Evolutionary conservation across 129 eudicot genomes (phyloP), one percentile per base, ranked within the genome.

Genomic region (Pulicaria dysenterica): DNA sequence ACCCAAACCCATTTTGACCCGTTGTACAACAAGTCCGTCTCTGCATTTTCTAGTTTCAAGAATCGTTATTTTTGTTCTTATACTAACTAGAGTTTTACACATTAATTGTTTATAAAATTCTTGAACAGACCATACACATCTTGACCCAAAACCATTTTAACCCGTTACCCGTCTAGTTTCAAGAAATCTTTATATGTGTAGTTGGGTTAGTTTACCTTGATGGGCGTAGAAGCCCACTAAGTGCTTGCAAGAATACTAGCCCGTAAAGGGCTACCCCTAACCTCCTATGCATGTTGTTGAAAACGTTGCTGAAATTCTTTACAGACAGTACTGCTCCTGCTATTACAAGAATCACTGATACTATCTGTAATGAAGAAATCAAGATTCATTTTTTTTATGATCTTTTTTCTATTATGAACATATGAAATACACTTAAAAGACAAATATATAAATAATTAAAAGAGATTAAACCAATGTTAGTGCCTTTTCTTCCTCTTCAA

Each of bases 221-320:
- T 17, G 98, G 96, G 63, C 98, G 88, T 7, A 78, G 24, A 71
- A 85, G 81, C 44, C 99, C 99, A 36, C 64, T 64, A 46, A 88
- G 36, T 2, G 89, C 86, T 83, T 88, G 99, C 46, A 90, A 19
- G 84, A 93, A 80, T 53, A 89, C 80, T 66, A 86, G 72, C 24
- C 77, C 80, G 64, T 94, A 94, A 72, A 94, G 92, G 63, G 88
- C 87, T 55, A 94, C 68, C 6, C 99, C 99, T 65, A 94, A 62
- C 48, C 89, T 88, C 74, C 92, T 88, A 84, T 94, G 99, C 37
- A 47, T 73, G 80, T 94, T 94, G 80, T 79, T 81, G 83, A 94
- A 94, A 17, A 85, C 53, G 67, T 94, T 94, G 58, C 88, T 89
- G 41, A 90, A 90, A 76, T 86, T 82, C 81, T 75, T 88, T 58